These are phyloP conservation scores for Solanum hybrid DNA, from an alignment of 305 asterid species.

Conservation along the genomic window DNA sequence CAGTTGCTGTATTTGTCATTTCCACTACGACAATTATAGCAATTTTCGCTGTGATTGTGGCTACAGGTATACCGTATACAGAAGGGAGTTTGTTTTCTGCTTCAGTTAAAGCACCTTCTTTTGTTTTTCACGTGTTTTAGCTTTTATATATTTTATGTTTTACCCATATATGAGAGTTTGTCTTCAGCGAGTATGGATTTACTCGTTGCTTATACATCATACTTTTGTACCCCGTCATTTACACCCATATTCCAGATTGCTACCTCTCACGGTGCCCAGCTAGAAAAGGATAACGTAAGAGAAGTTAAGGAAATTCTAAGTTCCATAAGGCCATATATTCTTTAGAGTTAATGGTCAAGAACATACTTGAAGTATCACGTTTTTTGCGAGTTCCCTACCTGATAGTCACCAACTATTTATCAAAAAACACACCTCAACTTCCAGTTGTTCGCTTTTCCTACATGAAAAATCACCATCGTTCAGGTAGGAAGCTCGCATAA, in stretches of 20 bases:
- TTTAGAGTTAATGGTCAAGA: not conserved
- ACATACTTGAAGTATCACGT: not conserved
- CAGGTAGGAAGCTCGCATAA: not conserved
- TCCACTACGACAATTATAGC: conserved; percentile 48
- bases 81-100: not conserved
- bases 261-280: not conserved
- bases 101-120: not conserved
- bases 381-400: not conserved
- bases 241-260: not conserved
- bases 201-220: not conserved
- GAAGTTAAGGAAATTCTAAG: not conserved
- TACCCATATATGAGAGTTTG: not conserved
- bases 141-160: not conserved
- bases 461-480: not conserved
- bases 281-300: not conserved
- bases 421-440: not conserved
- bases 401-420: not conserved
- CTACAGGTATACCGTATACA: conserved; percentile 37
- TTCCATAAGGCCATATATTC: not conserved
- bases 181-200: not conserved
- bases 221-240: not conserved
- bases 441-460: not conserved
- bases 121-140: not conserved
- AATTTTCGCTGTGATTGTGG: conserved; percentile 42
- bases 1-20: conserved; percentile 43